Percentiles rank a stretch among this genome's conserved stretches.
phyloP scores from a whole-genome alignment of 2,329 filamentous ascomycete genomes.

The Nothophaeocryptopus gaeumannii region DNA sequence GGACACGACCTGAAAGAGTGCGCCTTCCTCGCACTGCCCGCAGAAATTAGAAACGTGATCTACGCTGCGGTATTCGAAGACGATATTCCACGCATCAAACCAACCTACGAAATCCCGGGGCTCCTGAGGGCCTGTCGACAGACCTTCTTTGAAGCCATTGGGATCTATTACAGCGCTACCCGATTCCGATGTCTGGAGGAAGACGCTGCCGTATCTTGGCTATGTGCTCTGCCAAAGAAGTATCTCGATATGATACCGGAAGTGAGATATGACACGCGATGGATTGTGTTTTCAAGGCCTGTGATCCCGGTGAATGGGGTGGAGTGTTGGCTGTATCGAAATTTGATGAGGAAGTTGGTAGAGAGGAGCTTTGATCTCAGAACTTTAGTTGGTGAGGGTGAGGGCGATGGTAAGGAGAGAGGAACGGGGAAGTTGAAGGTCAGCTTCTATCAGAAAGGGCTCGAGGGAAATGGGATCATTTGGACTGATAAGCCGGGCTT shows the following conservation, averaged over 20 bases:
- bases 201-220: constrained; percentile 14
- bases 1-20: not conserved
- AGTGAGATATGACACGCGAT: constrained; percentile 21
- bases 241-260: constrained; percentile 10
- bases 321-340: constrained; percentile 15
- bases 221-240: constrained; percentile 7
- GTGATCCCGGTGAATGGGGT: constrained; percentile 19
- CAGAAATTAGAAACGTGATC: constrained; percentile 23
- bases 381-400: not conserved
- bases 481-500: constrained; percentile 21
- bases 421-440: constrained; percentile 18
- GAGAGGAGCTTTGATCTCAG: constrained; percentile 11
- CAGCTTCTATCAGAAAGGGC: constrained; percentile 14
- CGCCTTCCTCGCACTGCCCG: constrained; percentile 15
- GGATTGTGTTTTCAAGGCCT: constrained; percentile 20
- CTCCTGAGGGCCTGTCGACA: constrained; percentile 15
- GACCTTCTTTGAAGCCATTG: constrained; percentile 16
- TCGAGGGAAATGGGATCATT: constrained; percentile 8
- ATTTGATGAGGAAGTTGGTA: constrained; percentile 12
- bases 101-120: constrained; percentile 17
- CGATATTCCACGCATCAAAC: constrained; percentile 14
- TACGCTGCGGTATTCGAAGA: constrained; percentile 17
- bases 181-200: constrained; percentile 23
- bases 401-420: not conserved
- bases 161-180: constrained; percentile 13